Evolutionary conservation across 2,329 filamentous ascomycete genomes (phyloP), one percentile per base, ranked within the genome.

Genomic region (Colletotrichum siamense): DNA sequence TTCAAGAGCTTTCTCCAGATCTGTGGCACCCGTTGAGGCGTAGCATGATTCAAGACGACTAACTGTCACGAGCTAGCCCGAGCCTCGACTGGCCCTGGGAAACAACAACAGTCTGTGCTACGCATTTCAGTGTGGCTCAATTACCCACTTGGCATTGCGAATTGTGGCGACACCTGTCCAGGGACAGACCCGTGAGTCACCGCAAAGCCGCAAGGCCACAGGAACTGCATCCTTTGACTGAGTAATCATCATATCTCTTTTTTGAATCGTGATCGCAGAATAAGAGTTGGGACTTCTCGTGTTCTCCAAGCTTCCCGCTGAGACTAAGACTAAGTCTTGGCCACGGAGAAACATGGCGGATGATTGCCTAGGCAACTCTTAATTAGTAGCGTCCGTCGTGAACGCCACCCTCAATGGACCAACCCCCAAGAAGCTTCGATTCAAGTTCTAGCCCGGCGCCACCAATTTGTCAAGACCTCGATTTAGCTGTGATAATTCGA

Each of bases 31-130:
- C 55, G 69, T 75, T 52, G 59, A 32, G 44, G 15, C 18, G 39
- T 39, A 28, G 55, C 57, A 68, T 44, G 63, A 44, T 34, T 65
- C 30, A 57, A 65, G 44, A 28, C 62, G n/a, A 63, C 61, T 44
- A 44, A 67, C 59, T 30, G 62, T 24, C 30, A 28, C 44, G 5
- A 52, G 65, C 65, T 24, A 73, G 73, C 15, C 30, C 8, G 22
- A 9, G 28, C 22, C 8, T 44, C 10, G 18, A 30, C 34, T 6
- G 22, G 62, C 30, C 4, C 32, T 64, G 13, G 24, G 44, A 76
- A 74, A 76, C 74, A 76, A 74, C 52, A 32, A 30, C 22, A 44
- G 49, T 65, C 74, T 22, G 70, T 76, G 74, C 64, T 22, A 13
- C 13, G 18, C 5, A 9, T 28, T 32, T 62, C 10, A 62, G 18